These are phyloP conservation scores for Boletus vermiculosoides DNA, from an alignment of 768 basidiomycete genomes.

Conservation along the genomic window DNA sequence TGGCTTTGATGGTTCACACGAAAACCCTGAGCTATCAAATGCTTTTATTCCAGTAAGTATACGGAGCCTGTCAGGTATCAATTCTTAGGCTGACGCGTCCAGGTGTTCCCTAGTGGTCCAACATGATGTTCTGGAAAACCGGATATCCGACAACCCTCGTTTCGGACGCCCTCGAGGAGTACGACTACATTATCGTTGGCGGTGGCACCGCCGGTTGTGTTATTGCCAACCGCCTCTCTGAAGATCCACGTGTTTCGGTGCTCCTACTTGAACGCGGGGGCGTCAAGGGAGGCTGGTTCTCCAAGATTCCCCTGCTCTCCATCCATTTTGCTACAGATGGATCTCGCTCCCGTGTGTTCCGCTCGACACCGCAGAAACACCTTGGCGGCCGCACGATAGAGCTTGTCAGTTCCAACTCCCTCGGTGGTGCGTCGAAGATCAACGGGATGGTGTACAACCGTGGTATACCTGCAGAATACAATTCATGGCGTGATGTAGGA, in stretches of 20 bases:
- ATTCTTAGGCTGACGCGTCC: too few relatives aligned
- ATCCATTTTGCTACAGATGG: neutral
- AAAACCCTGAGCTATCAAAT: too few relatives aligned
- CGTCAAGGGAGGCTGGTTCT: neutral
- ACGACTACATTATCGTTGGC: neutral
- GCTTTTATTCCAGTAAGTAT: too few relatives aligned
- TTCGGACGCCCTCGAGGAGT: neutral
- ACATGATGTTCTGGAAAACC: neutral
- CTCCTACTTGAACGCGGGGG: neutral
- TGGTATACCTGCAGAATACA: neutral
- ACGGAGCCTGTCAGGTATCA: too few relatives aligned
- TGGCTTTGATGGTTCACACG: too few relatives aligned
- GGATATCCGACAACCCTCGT: neutral
- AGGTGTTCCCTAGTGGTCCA: neutral
- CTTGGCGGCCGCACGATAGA: neutral
- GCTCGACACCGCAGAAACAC: neutral
- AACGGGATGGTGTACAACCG: neutral
- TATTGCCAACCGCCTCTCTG: neutral
- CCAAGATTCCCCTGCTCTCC: neutral
- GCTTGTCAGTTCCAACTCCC: neutral
- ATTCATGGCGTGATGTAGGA: neutral
- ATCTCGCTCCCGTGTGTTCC: neutral
- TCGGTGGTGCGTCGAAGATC: neutral
- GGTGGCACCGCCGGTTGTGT: neutral
- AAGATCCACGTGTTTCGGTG: neutral